Base-by-base conservation (phyloP, 1,284 basidiomycete species). In the Sporisorium iseilematis-ciliati region DNA sequence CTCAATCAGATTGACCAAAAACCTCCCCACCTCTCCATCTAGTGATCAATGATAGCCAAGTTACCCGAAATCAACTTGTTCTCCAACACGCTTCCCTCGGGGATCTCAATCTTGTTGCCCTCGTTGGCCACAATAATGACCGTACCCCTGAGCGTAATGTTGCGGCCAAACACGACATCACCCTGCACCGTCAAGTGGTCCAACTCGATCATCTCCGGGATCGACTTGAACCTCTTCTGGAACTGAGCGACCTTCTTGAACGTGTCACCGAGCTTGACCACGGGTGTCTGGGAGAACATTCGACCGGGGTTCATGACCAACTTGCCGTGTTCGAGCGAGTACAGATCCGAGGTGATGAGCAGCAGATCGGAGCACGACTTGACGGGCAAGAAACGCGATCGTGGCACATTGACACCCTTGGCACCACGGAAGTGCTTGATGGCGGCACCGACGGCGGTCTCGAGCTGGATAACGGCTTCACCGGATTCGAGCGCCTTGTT, bases 101-200 rank as follows among this genome's bases (percentile, higher is more conserved):
- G 95, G 71, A 98, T 93, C 86, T 95, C 92, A 79, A 99, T 97
- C 82, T 92, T 90, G 87, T 94, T 92, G 48, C 95, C 95, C 86
- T 97, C 94, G 84, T 93, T 95, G 53, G 94, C 93, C 68, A 93
- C 92, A 72, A 93, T 79, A 48, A 87, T 87, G 54, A 87, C 86
- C 4, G 87, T 87, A 8, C 87, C 87, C 53, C 86, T 73, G 10
- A 88, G 80, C 5, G 92, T 93, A 57, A 97, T 93, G 85, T 94
- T 93, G 80, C 94, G 91, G 49, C 96, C 96, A 86, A 99, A 97
- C 87, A 92, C 92, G 14, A 99, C 95, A 86, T 98, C 95, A 35
- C 95, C 95, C 65, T 93, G 93, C 55, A 99, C 94, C 5, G 96
- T 99, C 84, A 98, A 88, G 87, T 98, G 95, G 87, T 98, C 96